Base-by-base conservation (phyloP, 2,329 filamentous ascomycete species). In the Simplicillium aogashimaense region DNA sequence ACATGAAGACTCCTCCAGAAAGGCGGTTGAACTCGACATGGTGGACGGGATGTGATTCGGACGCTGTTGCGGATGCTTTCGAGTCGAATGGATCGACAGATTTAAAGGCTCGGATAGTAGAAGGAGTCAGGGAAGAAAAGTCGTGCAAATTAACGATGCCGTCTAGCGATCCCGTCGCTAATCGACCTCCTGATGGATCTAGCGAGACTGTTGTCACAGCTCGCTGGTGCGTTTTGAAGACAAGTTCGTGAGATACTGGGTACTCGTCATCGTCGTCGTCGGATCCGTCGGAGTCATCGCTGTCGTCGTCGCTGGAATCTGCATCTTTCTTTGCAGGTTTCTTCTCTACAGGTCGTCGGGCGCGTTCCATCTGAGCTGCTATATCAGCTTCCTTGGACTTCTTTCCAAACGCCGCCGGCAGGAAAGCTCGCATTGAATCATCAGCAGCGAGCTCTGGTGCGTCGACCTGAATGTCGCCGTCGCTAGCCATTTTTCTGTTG, bases 111-210 rank as follows among this genome's bases (percentile, higher is more conserved):
- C 90, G 84, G 38, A 98, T 74, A 0, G 92, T 97, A 5, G 88
- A 92, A 2, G 89, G 87, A 1, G 90, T 95, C 83, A 98, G 94
- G 36, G 89, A 86, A 3, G 89, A 80, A 58, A 98, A 94, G 58
- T 98, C 90, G 64, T 95, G 88, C 14, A 98, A 71, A 57, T 95
- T 97, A 53, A 97, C 67, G 1, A 79, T 86, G 60, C 88, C 94
- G 61, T 98, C 92, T 45, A 83, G 84, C 5, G 89, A 95, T 16
- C 85, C 89, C n/a, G 87, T 92, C 36, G 90, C 79, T 56, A 98
- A 68, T 51, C 92, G 78, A 36, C 81, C 82, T 10, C 92, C 92
- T 0, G 88, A 80, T 1, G 86, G 81, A 61, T 98, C 92, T 36
- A 95, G 70, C 2, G 89, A 82, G 42, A 88, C 72, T 1, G 85